Base-by-base conservation (phyloP, 768 basidiomycete species). In the Suillus clintonianus region DNA sequence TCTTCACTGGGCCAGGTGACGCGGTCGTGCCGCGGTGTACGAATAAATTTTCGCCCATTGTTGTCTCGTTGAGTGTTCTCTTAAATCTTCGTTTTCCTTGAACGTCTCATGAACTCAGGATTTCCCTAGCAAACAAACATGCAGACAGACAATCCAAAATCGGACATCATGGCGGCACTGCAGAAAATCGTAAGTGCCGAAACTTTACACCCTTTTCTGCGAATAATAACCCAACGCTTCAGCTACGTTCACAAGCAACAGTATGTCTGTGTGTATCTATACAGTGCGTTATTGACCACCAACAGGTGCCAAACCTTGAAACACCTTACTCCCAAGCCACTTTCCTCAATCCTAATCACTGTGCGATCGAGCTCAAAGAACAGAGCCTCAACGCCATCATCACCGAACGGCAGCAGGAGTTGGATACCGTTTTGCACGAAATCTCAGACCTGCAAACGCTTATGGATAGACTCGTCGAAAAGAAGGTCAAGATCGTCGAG, bases 401-500 rank as follows among this genome's bases (percentile, higher is more conserved):
- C 36, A 24, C 36, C 10, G 14, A 55, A 22, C 54, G 32, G 14
- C 34, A 55, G 22, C 54, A 37, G 34, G 34, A 55, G 27, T 22
- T 37, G 36, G 54, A 55, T 37, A n/a, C 14, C 24, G 14, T 36
- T 22, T 24, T 55, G 36, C 54, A 22, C 34, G 5, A 55, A 6
- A 22, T 55, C 14, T 55, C 53, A 24, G 36, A 19, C 13, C 34
- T 55, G n/a, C 14, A 55, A 36, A 36, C 34, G 10, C 62, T 68
- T 59, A 62, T 72, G 64, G 50, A 63, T n/a, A 62, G 57, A 3
- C 62, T 72, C 22, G 41, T 60, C 19, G 55, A 69, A 39, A 69
- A 64, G 24, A 61, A 56, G 14, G 4, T 45, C 27, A 67, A 67
- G 45, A 15, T 50, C 14, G 15, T 24, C 3, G 15, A 24, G 6